A percentile compares a stretch with the other conserved stretches of the same genome.
phyloP scores from a whole-genome alignment of 2,329 filamentous ascomycete species.

The Aspergillus floridensis region DNA sequence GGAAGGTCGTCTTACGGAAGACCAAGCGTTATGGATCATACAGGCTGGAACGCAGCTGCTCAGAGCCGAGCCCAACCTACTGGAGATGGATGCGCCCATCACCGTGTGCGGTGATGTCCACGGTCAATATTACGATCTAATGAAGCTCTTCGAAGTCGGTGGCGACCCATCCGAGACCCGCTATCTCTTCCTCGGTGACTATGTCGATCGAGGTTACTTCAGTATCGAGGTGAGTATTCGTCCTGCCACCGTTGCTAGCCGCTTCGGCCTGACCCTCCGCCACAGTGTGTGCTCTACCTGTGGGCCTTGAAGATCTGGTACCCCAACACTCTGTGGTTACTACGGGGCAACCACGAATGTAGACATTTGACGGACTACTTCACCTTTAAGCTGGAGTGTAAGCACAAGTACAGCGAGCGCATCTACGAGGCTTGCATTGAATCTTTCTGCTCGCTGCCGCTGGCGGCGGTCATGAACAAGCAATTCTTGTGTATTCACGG shows the following conservation, averaged over 20 bases:
- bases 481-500: slow-evolving; percentile 99
- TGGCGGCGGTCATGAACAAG: slow-evolving; percentile 99
- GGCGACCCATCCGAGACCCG: slow-evolving; percentile 94
- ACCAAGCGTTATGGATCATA: slow-evolving; percentile 96
- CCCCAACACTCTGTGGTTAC: slow-evolving; percentile 92
- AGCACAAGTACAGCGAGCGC: slow-evolving; percentile 97
- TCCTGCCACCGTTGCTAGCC: background rate
- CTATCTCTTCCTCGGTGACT: slow-evolving; percentile 96
- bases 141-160: slow-evolving; percentile 99
- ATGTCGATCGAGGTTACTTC: slow-evolving; percentile 97
- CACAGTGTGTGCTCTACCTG: slow-evolving; percentile 85
- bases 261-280: background rate
- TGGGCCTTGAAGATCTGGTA: slow-evolving; percentile 99
- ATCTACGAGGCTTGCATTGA: slow-evolving; percentile 99
- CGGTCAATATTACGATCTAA: slow-evolving; percentile 97
- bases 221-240: slow-evolving; percentile 72
- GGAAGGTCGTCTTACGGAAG: slow-evolving; percentile 93
- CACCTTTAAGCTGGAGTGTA: slow-evolving; percentile 99
- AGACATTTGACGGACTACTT: slow-evolving; percentile 99
- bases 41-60: slow-evolving; percentile 82
- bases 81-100: slow-evolving; percentile 99
- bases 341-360: slow-evolving; percentile 98
- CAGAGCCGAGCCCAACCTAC: slow-evolving; percentile 84
- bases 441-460: slow-evolving; percentile 88
- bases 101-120: slow-evolving; percentile 98